Percentiles rank a stretch among this genome's conserved stretches.
Evolutionary conservation across 78 protist genomes (phyloP).

Genomic region (Bodo saltans): DNA sequence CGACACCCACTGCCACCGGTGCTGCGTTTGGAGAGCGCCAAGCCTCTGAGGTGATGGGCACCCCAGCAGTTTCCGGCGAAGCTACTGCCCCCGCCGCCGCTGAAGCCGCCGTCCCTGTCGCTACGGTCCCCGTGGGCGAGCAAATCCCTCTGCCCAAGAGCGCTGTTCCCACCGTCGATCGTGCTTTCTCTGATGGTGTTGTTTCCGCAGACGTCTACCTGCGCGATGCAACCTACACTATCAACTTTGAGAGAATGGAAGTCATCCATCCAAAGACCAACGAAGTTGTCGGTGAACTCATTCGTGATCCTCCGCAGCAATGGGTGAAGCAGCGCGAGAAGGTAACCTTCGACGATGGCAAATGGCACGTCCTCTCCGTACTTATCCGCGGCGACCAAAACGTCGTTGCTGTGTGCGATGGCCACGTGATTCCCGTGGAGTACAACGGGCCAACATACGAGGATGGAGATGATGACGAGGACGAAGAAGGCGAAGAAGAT

Average conservation of each 20-base stretch:
- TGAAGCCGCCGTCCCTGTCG: too few species aligned
- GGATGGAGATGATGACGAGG: neutral
- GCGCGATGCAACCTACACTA: neutral
- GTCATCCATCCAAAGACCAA: neutral
- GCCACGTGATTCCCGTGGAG: neutral
- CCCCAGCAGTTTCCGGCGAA: too few species aligned
- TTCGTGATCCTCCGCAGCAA: neutral
- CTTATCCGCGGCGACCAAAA: neutral
- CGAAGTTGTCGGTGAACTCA: neutral
- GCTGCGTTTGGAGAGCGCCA: too few species aligned
- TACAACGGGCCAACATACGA: neutral
- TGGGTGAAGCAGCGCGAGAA: neutral
- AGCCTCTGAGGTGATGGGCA: too few species aligned
- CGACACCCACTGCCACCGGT: too few species aligned
- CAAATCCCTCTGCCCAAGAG: neutral
- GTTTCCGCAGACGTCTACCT: neutral
- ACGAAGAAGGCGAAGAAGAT: neutral
- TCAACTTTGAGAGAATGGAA: neutral
- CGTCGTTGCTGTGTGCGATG: neutral
- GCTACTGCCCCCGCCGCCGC: too few species aligned
- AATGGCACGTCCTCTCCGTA: slow-evolving; percentile 31
- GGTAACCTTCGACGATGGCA: slow-evolving; percentile 18
- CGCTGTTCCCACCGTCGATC: neutral
- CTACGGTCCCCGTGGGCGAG: neutral
- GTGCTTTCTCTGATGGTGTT: neutral